Conservation (phyloP, 148 eudicot species). For the Fallopia convolvulus region DNA sequence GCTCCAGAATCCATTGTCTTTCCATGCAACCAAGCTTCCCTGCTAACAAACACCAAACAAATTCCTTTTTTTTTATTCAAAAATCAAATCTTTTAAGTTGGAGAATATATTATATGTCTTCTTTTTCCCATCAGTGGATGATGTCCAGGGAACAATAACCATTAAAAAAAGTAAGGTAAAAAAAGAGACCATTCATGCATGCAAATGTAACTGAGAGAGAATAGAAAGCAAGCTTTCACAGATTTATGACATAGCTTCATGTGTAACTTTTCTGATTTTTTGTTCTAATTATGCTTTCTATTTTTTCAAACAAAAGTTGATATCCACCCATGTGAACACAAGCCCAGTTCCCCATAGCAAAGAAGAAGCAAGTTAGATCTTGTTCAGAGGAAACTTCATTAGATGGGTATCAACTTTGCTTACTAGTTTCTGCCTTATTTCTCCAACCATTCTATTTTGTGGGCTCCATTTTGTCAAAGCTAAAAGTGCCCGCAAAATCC, state of each 20-base stretch:
- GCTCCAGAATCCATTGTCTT: conserved; percentile 45
- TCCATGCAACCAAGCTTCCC: conserved; percentile 92
- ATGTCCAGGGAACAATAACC: neutral
- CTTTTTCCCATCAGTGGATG: conserved; percentile 4
- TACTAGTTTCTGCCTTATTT: neutral
- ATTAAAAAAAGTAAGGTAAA: neutral
- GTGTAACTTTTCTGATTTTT: conserved; percentile 2
- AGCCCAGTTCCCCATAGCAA: neutral
- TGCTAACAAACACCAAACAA: conserved; percentile 34
- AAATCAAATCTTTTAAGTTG: neutral
- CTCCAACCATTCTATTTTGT: conserved; percentile 2
- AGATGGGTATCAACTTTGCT: neutral
- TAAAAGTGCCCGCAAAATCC: conserved; percentile 12
- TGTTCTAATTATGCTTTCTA: neutral
- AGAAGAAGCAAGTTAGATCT: neutral
- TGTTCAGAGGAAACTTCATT: conserved; percentile 9
- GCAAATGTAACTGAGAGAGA: conserved; percentile 1
- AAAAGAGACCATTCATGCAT: conserved; percentile 8
- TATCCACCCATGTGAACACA: neutral
- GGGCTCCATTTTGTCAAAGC: conserved; percentile 6
- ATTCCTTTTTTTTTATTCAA: neutral
- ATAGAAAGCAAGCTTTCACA: conserved; percentile 8
- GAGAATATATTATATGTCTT: conserved; percentile 1
- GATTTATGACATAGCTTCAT: conserved; percentile 5
- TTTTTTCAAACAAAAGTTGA: neutral